phyloP scores from a whole-genome alignment of 1,139 yeast species.

The Suhomyces anneliseae region DNA sequence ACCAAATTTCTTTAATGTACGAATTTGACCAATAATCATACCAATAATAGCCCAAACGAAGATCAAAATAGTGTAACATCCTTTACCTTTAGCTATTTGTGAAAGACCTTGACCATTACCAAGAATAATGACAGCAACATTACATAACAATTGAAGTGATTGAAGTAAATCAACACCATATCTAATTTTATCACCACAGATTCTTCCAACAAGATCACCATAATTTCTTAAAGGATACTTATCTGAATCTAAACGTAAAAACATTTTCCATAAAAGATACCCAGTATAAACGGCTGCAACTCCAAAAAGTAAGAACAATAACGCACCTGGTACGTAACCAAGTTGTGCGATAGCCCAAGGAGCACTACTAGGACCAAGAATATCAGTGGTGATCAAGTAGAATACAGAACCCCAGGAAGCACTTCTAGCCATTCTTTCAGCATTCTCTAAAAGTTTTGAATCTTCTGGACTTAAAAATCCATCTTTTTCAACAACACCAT shows the following conservation, averaged over 20 bases:
- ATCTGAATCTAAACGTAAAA: conserved; percentile 1
- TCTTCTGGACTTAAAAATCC: conserved; percentile 1
- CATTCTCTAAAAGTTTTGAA: not conserved
- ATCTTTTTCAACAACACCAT: not conserved
- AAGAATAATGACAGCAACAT: conserved; percentile 4
- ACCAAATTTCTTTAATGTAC: conserved; percentile 3
- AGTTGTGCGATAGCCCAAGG: conserved; percentile 2
- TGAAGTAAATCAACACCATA: conserved; percentile 3
- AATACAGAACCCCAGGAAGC: conserved; percentile 4
- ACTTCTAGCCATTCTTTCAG: conserved; percentile 1
- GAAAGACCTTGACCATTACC: conserved; percentile 5
- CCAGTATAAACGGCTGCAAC: conserved; percentile 3
- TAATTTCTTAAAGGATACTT: conserved; percentile 2
- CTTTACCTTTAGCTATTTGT: conserved; percentile 3
- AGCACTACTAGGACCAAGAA: conserved; percentile 4
- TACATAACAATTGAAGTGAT: conserved; percentile 3
- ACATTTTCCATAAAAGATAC: conserved; percentile 1
- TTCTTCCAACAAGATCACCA: conserved; percentile 4
- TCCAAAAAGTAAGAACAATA: conserved; percentile 1
- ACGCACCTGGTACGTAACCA: conserved; percentile 3
- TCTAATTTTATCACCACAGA: conserved; percentile 1
- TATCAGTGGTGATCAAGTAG: conserved; percentile 3
- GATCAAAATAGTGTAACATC: conserved; percentile 2
- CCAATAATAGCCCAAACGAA: conserved; percentile 3
- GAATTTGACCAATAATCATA: conserved; percentile 3